Conservation (phyloP, 2,329 filamentous ascomycete genomes). For the Ophiocordyceps camponoti-saundersi region DNA sequence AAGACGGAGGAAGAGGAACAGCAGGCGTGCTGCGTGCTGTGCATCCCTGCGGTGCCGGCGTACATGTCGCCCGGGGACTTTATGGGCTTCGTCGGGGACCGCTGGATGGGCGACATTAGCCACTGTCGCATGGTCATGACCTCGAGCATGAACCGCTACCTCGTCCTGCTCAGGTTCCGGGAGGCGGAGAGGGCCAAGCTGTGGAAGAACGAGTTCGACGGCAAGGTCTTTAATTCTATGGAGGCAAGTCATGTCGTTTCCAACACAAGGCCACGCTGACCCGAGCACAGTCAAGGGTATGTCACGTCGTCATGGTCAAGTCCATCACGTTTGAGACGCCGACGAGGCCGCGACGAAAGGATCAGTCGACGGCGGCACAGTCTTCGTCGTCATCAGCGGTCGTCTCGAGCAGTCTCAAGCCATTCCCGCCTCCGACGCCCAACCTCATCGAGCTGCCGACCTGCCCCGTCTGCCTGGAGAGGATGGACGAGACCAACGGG, state of each 20-base stretch:
- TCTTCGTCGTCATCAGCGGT: slow-evolving; percentile 5
- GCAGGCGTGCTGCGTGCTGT: slow-evolving; percentile 40
- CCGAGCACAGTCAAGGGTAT: slow-evolving; percentile 54
- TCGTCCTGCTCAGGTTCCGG: slow-evolving; percentile 90
- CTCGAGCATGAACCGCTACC: slow-evolving; percentile 73
- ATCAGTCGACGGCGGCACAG: slow-evolving; percentile 38
- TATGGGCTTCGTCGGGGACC: slow-evolving; percentile 77
- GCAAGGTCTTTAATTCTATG: slow-evolving; percentile 81
- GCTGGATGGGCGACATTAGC: slow-evolving; percentile 69
- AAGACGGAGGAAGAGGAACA: slow-evolving; percentile 8
- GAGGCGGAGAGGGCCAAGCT: slow-evolving; percentile 54
- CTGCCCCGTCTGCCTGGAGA: slow-evolving; percentile 88
- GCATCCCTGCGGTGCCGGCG: slow-evolving; percentile 84
- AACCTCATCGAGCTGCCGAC: slow-evolving; percentile 83
- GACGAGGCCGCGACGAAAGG: slow-evolving; percentile 27
- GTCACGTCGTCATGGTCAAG: slow-evolving; percentile 87
- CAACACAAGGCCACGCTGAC: not conserved
- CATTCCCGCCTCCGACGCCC: slow-evolving; percentile 54
- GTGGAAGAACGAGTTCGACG: slow-evolving; percentile 81
- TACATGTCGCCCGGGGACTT: slow-evolving; percentile 88
- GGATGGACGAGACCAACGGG: slow-evolving; percentile 95
- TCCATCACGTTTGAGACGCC: slow-evolving; percentile 71
- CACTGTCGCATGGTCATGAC: slow-evolving; percentile 94
- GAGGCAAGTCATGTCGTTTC: slow-evolving; percentile 37
- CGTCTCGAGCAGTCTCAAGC: slow-evolving; percentile 31